Evolutionary conservation across 73 alveolate genomes (phyloP).

Genomic region (Paramecium octaurelia): DNA sequence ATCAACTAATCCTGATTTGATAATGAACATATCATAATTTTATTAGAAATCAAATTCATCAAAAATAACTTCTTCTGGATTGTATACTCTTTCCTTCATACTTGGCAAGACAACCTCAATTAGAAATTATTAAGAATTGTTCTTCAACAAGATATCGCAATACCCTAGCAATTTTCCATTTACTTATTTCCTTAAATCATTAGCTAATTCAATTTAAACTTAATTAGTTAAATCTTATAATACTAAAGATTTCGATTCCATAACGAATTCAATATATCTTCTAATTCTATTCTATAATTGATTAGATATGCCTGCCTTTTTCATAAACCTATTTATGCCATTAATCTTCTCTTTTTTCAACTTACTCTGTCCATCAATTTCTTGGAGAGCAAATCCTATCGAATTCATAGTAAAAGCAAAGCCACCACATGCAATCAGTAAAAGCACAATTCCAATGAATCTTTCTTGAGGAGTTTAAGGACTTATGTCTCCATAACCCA

Average conservation of each 20-base stretch:
- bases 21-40: slow-evolving; percentile 60
- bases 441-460: slow-evolving; percentile 67
- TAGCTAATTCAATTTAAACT: neutral
- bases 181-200: slow-evolving; percentile 11
- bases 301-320: slow-evolving; percentile 62
- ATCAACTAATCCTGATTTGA: slow-evolving; percentile 62
- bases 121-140: neutral
- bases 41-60: slow-evolving; percentile 61
- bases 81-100: slow-evolving; percentile 65
- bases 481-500: slow-evolving; percentile 90
- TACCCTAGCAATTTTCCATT: neutral
- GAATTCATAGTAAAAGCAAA: slow-evolving; percentile 84
- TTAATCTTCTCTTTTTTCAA: slow-evolving; percentile 63
- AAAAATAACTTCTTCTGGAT: slow-evolving; percentile 76
- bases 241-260: slow-evolving; percentile 10
- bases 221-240: neutral
- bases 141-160: neutral
- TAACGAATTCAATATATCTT: slow-evolving; percentile 69
- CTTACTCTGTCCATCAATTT: slow-evolving; percentile 62
- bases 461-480: slow-evolving; percentile 76
- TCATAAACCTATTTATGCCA: slow-evolving; percentile 70
- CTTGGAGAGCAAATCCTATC: slow-evolving; percentile 69
- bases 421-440: slow-evolving; percentile 81
- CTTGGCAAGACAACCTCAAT: neutral
- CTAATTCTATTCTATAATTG: slow-evolving; percentile 69